Base-by-base conservation (phyloP, 208 protist species). In the Trypanosoma conorhini region DNA sequence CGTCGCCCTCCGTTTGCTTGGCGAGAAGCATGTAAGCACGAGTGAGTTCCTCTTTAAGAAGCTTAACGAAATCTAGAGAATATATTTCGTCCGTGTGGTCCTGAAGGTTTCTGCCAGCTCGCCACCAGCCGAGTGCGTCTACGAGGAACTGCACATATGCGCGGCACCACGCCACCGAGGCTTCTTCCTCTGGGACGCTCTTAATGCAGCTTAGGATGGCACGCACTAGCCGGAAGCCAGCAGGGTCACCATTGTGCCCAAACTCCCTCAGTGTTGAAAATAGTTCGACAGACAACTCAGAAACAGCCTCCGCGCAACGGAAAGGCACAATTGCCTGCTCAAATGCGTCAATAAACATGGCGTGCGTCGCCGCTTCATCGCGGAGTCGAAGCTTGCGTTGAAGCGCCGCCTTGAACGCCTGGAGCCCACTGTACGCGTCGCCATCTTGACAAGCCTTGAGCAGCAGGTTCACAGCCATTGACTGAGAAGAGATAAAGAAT, bases 341-440 rank as follows among this genome's bases (percentile, higher is more conserved):
- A 58, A 73, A 68, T 10, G 44, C 74, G 0, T 40, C 51, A 13
- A 63, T 8, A n/a, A 79, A 33, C 59, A 69, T n/a, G 7, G 22
- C 33, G 24, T 72, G 67, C 35, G 54, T 62, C 31, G 48, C 51
- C 48, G 40, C 17, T 22, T 60, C 66, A 13, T 77, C 31, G 30
- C 54, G 33, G 28, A 3, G 17, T 24, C 59, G 13, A 12, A 59
- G 15, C 26, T 56, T 67, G 48, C 74, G 65, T 28, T 50, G 74
- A 0, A 86, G 40, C 22, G 76, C 22, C 5, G 81, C 76, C 12
- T 70, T 80, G n/a, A 80, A 79, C n/a, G 61, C 60, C 22, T 72
- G 73, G 74, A 76, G 76, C 15, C 48, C 72, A 58, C 67, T 75
- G 58, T 87, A 87, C 13, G 70, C 44, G 30, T 83, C 82, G 1